Conservation (phyloP, 2,329 filamentous ascomycete species). For the Metarhizium humberi region DNA sequence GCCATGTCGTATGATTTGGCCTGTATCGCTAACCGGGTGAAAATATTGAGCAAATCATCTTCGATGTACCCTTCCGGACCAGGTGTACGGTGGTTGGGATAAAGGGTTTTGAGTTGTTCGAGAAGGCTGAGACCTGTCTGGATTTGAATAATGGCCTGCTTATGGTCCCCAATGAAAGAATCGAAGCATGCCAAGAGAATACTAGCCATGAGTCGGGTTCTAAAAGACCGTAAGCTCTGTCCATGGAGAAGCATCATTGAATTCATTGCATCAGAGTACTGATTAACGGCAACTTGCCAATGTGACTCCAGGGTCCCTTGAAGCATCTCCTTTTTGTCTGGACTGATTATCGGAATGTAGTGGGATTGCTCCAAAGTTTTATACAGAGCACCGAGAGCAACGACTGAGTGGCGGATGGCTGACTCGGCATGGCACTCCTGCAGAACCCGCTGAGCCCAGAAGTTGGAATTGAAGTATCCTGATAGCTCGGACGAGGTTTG, state of each 20-base stretch:
- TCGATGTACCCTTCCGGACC: conserved; percentile 38
- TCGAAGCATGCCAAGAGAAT: conserved; percentile 61
- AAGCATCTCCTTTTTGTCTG: conserved; percentile 7
- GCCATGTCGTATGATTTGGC: conserved; percentile 61
- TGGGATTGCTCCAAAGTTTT: conserved; percentile 53
- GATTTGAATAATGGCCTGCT: conserved; percentile 51
- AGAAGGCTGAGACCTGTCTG: conserved; percentile 47
- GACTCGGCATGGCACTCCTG: conserved; percentile 54
- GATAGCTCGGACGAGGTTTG: conserved; percentile 55
- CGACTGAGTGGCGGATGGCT: conserved; percentile 54
- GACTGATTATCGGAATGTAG: conserved; percentile 28
- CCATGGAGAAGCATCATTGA: conserved; percentile 36
- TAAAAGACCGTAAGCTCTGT: conserved; percentile 35
- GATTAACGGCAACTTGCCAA: conserved; percentile 50
- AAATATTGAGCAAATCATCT: conserved; percentile 53
- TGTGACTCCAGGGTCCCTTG: conserved; percentile 35
- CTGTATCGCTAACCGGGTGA: conserved; percentile 53
- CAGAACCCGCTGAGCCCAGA: conserved; percentile 55
- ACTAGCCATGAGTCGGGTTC: conserved; percentile 52
- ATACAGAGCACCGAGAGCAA: conserved; percentile 57
- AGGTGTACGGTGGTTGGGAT: conserved; percentile 5
- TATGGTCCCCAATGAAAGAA: conserved; percentile 55
- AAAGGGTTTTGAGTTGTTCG: conserved; percentile 32
- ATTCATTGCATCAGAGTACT: conserved; percentile 49
- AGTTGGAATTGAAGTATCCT: conserved; percentile 56